These are phyloP conservation scores for Sicyos baderoa DNA, from an alignment of 306 rosid genomes.

Conservation along the genomic window DNA sequence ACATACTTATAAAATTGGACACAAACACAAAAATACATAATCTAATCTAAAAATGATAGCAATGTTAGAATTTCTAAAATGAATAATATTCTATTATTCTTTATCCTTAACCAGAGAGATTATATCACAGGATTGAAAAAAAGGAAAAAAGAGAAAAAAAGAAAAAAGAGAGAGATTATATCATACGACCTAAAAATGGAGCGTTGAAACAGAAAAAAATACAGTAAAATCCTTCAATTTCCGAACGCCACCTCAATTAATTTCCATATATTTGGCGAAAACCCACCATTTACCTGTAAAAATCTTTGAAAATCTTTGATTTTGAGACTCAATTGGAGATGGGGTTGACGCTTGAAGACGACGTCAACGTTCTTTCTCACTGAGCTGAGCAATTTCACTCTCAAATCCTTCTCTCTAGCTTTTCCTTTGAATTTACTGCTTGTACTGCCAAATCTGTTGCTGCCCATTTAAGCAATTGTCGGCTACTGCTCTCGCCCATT, in stretches of 20 bases:
- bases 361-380: conserved; percentile 22
- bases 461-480: conserved; percentile 9
- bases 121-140: too few relatives aligned
- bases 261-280: not conserved
- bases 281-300: not conserved
- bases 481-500: conserved; percentile 1
- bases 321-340: conserved; percentile 5
- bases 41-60: too few relatives aligned
- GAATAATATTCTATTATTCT: too few relatives aligned
- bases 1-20: too few relatives aligned
- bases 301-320: conserved; percentile 19
- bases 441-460: conserved; percentile 1
- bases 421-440: conserved; percentile 11
- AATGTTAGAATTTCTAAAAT: too few relatives aligned
- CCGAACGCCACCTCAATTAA: too few relatives aligned
- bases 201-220: not conserved
- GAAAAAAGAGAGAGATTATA: too few relatives aligned
- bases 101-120: too few relatives aligned
- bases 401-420: conserved; percentile 4
- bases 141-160: too few relatives aligned
- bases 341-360: not conserved
- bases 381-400: conserved; percentile 8
- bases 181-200: not conserved
- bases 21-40: too few relatives aligned
- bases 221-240: not conserved